phyloP scores from a whole-genome alignment of 495 filamentous ascomycete genomes.

The Penicillium soppii region DNA sequence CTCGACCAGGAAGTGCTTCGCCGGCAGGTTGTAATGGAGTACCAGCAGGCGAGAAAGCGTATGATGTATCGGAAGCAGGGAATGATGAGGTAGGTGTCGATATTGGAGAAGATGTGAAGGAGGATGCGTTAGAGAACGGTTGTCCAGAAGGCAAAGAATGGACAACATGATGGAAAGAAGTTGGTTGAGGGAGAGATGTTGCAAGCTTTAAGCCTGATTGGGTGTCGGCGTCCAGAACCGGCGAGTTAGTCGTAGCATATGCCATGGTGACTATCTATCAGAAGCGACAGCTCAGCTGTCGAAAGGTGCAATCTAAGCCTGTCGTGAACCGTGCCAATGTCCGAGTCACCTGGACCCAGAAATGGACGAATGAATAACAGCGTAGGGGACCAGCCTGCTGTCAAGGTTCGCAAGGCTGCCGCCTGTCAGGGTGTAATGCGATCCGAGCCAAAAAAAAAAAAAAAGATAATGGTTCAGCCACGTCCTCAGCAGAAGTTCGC shows the following conservation, averaged over 20 bases:
- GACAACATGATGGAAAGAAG: constrained; percentile 41
- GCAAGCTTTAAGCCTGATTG: constrained; percentile 43
- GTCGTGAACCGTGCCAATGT: constrained; percentile 39
- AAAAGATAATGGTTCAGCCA: constrained; percentile 41
- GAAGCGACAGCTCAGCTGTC: constrained; percentile 35
- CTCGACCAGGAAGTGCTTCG: constrained; percentile 49
- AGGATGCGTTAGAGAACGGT: constrained; percentile 26
- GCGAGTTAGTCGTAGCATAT: constrained; percentile 41
- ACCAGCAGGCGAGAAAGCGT: constrained; percentile 46
- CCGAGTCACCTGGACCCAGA: constrained; percentile 49
- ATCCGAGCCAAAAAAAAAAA: constrained; percentile 33
- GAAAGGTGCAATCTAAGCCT: constrained; percentile 29
- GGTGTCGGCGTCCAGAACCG: constrained; percentile 43
- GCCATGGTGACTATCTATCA: constrained; percentile 42
- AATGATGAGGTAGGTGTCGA: constrained; percentile 34
- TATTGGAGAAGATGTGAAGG: constrained; percentile 32
- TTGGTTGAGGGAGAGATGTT: constrained; percentile 34
- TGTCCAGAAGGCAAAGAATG: constrained; percentile 30
- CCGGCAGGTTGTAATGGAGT: constrained; percentile 52
- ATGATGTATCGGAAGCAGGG: constrained; percentile 29
- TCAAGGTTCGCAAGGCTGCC: constrained; percentile 27
- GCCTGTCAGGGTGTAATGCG: constrained; percentile 29
- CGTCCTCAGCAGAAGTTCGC: constrained; percentile 46
- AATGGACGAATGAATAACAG: constrained; percentile 38
- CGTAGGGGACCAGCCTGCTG: constrained; percentile 34